Base-by-base conservation (phyloP, 192 early-diverging fungal species). In the Phlyctochytrium planicorne region DNA sequence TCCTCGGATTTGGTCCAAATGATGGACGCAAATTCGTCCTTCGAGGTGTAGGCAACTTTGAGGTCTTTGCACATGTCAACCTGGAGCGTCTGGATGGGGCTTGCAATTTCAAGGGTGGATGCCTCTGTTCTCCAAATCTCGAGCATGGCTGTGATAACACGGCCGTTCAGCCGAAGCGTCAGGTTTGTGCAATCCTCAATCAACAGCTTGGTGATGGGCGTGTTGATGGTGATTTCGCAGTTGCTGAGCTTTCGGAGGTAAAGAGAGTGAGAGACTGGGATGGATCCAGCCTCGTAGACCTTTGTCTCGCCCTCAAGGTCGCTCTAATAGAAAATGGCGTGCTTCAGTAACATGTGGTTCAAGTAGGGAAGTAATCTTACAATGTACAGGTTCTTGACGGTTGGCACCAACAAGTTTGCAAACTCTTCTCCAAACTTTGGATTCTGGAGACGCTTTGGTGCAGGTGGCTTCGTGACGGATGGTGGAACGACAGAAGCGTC, bases 141-240 rank as follows among this genome's bases (percentile, higher is more conserved):
- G 12, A 52, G 20, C 1, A 69, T 62, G 20, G 60, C 60, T 12
- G 68, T 69, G 1, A 63, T 50, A 27, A 69, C 35, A 2, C 68
- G 29, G 3, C 27, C 34, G 14, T 1, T 17, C 0, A 69, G 17
- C 23, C 12, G 2, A 16, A 69, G 30, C 27, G 29, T 33, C 1
- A 52, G 20, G 27, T 53, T 25, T n/a, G 47, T 30, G 60, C 68
- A 69, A 16, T 16, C 60, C 52, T 69, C 68, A 30, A 69, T 62
- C 30, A 50, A 36, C 35, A 69, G 29, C 34, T 63, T 62, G 1
- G 60, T 62, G 29, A 34, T 31, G 24, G 68, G 36, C 1, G 37
- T 34, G 1, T 62, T n/a, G 6, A 69, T 60, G 34, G 60, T 33
- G 25, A 69, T 32, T 0, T 34, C 33, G 50, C 68, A 63, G 34